Base-by-base conservation (phyloP, 176 grass and related monocot species). In the Puccinellia tenuiflora region DNA sequence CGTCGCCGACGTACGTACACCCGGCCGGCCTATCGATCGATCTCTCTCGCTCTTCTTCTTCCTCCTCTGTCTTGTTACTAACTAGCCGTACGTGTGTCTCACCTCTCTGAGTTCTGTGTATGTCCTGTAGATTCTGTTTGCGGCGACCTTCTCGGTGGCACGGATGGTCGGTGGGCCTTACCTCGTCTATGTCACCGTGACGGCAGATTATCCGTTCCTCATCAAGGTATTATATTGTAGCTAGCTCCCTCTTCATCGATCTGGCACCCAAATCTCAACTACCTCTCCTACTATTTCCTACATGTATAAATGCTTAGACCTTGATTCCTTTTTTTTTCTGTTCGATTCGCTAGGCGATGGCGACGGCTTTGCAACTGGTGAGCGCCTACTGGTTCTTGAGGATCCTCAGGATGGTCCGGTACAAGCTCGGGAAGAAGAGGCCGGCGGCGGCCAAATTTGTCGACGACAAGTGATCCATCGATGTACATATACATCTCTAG, bases 321-420 rank as follows among this genome's bases (percentile, higher is more conserved):
- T 29, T 16, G 5, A 12, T 25, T 51, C 9, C 0, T 9, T 79
- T 12, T 54, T 42, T 40, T 50, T 1, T 48, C 40, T n/a, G n/a
- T n/a, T 6, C 2, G 68, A 13, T 67, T 80, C 20, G 35, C 22
- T 72, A 89, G 94, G 94, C 94, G 30, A 96, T 91, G 91, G 90
- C 94, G 25, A 39, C 85, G 14, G 94, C 91, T 15, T 85, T 96
- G 86, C 94, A 96, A 63, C 76, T 96, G 71, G 91, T 96, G 20
- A 96, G 90, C 85, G 90, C 88, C 59, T 96, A 91, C 80, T 96
- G 91, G 93, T 96, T 96, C 86, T 63, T 89, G 66, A 92, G 89
- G 75, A 96, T 96, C 67, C 61, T 96, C 2, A 51, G 85, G 77
- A 96, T 93, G 93, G 79, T 96, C 46, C 79, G 65, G 79, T 76